Conservation (phyloP, 139 green algal genomes). For the Dunaliella primolecta region DNA sequence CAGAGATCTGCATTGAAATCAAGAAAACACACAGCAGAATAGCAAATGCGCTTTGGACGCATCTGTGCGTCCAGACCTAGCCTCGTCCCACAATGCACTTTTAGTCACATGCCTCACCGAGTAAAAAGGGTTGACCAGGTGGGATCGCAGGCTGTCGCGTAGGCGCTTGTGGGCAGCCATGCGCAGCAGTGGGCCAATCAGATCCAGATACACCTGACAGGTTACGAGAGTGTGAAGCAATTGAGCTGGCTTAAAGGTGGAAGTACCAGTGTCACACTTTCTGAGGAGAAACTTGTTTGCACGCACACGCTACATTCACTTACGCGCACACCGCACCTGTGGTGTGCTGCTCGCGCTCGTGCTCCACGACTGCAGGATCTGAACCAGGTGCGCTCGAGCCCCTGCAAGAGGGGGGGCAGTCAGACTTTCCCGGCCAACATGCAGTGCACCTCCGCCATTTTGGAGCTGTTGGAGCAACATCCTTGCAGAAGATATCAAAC, state of each 20-base stretch:
- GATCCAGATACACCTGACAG: slow-evolving; percentile 5
- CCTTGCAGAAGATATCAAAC: not conserved
- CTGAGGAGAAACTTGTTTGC: not conserved
- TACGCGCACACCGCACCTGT: not conserved
- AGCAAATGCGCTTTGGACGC: too few species aligned
- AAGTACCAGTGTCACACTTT: not conserved
- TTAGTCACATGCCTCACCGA: too few species aligned
- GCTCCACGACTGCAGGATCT: not conserved
- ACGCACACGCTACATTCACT: not conserved
- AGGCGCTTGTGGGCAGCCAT: slow-evolving; percentile 1
- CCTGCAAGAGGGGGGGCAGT: too few species aligned
- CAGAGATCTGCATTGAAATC: too few species aligned
- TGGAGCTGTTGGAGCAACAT: not conserved
- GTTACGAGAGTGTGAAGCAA: not conserved
- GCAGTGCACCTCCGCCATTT: not conserved
- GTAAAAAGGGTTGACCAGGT: slow-evolving; percentile 19
- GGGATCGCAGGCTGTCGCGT: not conserved
- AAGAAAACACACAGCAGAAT: too few species aligned
- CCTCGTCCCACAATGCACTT: too few species aligned
- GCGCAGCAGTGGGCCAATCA: slow-evolving; percentile 9
- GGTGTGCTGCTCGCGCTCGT: not conserved
- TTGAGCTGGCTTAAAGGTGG: not conserved
- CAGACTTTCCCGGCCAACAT: too few species aligned
- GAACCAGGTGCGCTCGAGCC: too few species aligned
- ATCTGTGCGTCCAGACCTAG: too few species aligned